Evolutionary conservation across 345 rosid genomes (phyloP).

Genomic region (Nasturtium officinale): DNA sequence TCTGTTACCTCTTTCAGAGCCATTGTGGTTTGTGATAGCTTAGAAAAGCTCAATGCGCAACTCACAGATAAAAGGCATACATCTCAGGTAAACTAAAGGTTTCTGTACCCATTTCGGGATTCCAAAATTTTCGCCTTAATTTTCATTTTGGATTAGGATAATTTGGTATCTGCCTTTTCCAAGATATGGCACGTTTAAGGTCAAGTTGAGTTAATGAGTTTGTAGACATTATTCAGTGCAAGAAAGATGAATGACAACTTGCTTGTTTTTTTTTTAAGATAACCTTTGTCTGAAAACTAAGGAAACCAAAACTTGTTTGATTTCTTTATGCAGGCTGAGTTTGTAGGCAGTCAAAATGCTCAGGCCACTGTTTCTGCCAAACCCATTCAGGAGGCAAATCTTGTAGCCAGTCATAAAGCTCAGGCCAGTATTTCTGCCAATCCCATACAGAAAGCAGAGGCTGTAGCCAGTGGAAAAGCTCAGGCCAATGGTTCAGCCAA

Average conservation of each 20-base stretch:
- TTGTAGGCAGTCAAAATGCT: slow-evolving; percentile 37
- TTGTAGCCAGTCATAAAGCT: slow-evolving; percentile 37
- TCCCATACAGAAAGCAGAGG: slow-evolving; percentile 44
- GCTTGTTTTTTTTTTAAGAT: neutral
- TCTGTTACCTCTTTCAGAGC: slow-evolving; percentile 48
- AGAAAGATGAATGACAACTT: neutral
- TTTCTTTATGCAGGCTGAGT: slow-evolving; percentile 37
- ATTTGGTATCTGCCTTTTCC: neutral
- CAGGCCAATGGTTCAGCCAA: slow-evolving; percentile 30
- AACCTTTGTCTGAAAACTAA: neutral
- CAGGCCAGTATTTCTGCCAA: slow-evolving; percentile 28
- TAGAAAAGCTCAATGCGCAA: neutral
- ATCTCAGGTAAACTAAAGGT: slow-evolving; percentile 21
- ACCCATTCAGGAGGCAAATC: slow-evolving; percentile 44
- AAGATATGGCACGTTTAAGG: neutral
- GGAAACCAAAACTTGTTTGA: neutral
- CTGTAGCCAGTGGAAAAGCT: slow-evolving; percentile 36
- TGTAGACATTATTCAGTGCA: neutral
- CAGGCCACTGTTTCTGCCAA: slow-evolving; percentile 29
- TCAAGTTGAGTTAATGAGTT: neutral
- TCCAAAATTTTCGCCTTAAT: neutral
- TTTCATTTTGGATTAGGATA: neutral
- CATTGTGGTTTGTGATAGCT: slow-evolving; percentile 51
- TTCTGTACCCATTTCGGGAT: neutral
- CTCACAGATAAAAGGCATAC: slow-evolving; percentile 19